Percentiles rank a stretch among this genome's conserved stretches.
Conservation (phyloP, 1,284 basidiomycete species). For the Rhodotorula sp. region DNA sequence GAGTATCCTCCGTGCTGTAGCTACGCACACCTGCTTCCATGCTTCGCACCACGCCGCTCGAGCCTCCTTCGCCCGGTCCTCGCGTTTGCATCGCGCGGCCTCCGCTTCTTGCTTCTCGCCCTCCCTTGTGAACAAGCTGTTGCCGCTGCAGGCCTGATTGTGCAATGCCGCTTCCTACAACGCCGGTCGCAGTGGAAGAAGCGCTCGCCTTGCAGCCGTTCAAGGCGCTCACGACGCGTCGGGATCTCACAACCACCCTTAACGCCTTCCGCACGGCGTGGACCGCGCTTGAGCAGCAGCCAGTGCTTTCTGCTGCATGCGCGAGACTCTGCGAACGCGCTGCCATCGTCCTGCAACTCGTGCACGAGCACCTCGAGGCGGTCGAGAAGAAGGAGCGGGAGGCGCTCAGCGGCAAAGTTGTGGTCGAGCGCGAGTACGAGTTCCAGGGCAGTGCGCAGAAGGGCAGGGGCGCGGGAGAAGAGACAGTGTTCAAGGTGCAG, state of each 20-base stretch:
- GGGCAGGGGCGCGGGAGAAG: background rate
- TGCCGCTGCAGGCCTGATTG: background rate
- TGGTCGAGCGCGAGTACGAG: constrained; percentile 26
- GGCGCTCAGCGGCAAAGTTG: constrained; percentile 1
- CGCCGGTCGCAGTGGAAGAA: background rate
- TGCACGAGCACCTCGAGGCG: background rate
- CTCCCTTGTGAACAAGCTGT: too few relatives aligned
- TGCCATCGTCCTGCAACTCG: constrained; percentile 12
- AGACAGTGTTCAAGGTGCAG: constrained; percentile 25
- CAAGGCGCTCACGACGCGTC: constrained; percentile 10
- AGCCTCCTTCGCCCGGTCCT: too few relatives aligned
- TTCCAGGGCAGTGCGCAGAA: background rate
- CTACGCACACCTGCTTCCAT: too few relatives aligned
- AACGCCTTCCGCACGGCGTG: constrained; percentile 10
- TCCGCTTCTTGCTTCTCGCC: too few relatives aligned
- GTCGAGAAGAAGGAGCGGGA: constrained; percentile 12
- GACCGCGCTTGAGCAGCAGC: constrained; percentile 11
- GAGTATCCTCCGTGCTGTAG: too few relatives aligned
- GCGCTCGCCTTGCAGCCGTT: constrained; percentile 9
- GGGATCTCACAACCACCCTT: constrained; percentile 20
- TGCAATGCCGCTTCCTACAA: background rate
- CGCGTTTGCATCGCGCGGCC: too few relatives aligned
- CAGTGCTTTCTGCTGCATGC: background rate
- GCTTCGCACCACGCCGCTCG: too few relatives aligned
- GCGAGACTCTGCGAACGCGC: constrained; percentile 15